Evolutionary conservation across 2,329 filamentous ascomycete species (phyloP), one percentile per base, ranked within the genome.

Genomic region (Apiospora kogelbergensis): DNA sequence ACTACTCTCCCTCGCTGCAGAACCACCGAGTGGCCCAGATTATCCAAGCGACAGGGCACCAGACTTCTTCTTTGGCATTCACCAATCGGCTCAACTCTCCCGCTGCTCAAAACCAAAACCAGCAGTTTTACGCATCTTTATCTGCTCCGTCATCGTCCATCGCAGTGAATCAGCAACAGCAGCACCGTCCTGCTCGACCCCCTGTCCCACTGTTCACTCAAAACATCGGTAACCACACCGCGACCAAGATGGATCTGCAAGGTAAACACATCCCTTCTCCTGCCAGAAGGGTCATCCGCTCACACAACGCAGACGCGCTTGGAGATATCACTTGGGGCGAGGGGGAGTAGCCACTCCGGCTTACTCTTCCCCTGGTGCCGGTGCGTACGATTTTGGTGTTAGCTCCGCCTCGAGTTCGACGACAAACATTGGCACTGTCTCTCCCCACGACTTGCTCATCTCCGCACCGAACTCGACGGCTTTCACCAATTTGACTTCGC

Each of bases 401-500:
- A 84, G 81, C 72, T 77, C 76, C 73, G 81, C 81, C 46, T 82
- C 84, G 60, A 85, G 84, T 79, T 84, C 85, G 67, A 80, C 81
- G 40, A 84, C 83, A 77, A 86, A 89, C 78, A 77, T 89, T 77
- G 88, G 86, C 75, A 97, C 94, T 53, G 88, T 97, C 71, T 97
- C 94, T 71, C 94, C 94, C 24, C 91, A 93, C 80, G 94, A 97
- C 76, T 85, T 97, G 73, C 82, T 91, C 73, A 89, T 89, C 76
- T 97, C 93, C 71, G 89, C 93, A 45, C 94, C 94, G 40, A 93
- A 93, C 77, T 97, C 94, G 2, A 87, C 91, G 63, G 90, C 93
- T 42, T 89, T 96, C 77, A 97, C 94, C 44, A 90, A 94, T 72
- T 78, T 97, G 80, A 97, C 94, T 69, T 96, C 94, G 70, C 94